phyloP scores from a whole-genome alignment of 441 rosid genomes.

The Pelargonium cotyledonis region DNA sequence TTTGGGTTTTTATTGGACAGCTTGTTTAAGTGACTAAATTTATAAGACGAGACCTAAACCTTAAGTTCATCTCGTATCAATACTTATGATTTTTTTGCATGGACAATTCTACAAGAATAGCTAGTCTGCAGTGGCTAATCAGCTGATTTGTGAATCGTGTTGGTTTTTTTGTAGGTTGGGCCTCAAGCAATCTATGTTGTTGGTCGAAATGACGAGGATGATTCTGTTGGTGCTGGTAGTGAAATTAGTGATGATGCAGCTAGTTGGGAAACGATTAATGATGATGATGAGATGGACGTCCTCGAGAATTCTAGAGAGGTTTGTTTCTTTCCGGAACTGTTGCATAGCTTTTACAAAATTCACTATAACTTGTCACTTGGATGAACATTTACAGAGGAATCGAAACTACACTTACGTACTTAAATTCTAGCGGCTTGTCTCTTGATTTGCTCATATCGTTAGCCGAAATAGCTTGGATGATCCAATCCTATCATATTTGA shows the following conservation, averaged over 20 bases:
- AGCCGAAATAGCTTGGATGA: neutral
- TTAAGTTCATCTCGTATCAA: no score
- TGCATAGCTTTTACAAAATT: conserved; percentile 11
- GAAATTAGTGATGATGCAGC: conserved; percentile 80
- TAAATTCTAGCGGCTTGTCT: neutral
- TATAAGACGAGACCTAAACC: neutral
- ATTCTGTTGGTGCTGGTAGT: conserved; percentile 74
- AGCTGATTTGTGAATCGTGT: no score
- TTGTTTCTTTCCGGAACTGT: conserved; percentile 32
- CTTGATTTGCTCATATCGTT: neutral
- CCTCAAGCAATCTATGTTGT: conserved; percentile 97
- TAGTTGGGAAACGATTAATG: conserved; percentile 94
- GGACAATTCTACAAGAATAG: no score
- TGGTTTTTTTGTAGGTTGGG: conserved; percentile 65
- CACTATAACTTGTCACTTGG: neutral
- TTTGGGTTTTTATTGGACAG: neutral
- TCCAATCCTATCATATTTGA: neutral
- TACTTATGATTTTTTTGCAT: neutral
- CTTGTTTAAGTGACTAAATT: neutral
- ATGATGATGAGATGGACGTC: conserved; percentile 56
- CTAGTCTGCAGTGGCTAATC: no score
- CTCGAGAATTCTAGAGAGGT: conserved; percentile 67
- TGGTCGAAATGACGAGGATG: conserved; percentile 89
- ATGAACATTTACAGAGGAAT: neutral
- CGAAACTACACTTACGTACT: neutral